Evolutionary conservation across 805 yeast species (phyloP).

Genomic region (Wickerhamiella azymoides): DNA sequence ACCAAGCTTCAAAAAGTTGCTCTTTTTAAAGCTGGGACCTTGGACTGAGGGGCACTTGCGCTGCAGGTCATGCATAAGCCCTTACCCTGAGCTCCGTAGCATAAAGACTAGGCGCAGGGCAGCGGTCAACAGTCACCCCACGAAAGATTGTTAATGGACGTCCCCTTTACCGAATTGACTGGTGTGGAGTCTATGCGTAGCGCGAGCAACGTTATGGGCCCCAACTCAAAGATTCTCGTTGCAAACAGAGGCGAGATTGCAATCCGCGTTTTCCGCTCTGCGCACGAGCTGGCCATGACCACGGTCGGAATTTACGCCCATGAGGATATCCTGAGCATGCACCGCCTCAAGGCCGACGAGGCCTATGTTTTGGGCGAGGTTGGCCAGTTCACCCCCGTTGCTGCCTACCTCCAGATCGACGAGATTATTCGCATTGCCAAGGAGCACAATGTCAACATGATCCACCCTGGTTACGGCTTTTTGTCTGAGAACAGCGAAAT

Average conservation of each 20-base stretch:
- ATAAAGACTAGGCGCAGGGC: not conserved
- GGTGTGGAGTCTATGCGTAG: conserved; percentile 27
- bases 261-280: conserved; percentile 70
- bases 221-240: conserved; percentile 36
- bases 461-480: conserved; percentile 90
- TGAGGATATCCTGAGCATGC: conserved; percentile 90
- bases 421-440: conserved; percentile 81
- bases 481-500: conserved; percentile 84
- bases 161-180: conserved; percentile 21
- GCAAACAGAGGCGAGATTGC: conserved; percentile 24
- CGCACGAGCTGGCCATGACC: conserved; percentile 93
- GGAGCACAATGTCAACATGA: conserved; percentile 65
- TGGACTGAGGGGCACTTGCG: not conserved
- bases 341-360: conserved; percentile 87
- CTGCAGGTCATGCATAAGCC: not conserved
- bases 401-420: conserved; percentile 89
- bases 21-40: not conserved
- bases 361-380: conserved; percentile 81
- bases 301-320: conserved; percentile 95
- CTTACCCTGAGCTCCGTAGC: not conserved
- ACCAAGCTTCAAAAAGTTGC: not conserved
- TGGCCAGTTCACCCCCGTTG: conserved; percentile 89
- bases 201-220: conserved; percentile 33
- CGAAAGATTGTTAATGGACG: conserved; percentile 19
- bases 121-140: not conserved